A percentile compares a stretch with the other conserved stretches of the same genome.
Evolutionary conservation across 352 stramenopile genomes (phyloP).

Genomic region (Phytophthora melonis): DNA sequence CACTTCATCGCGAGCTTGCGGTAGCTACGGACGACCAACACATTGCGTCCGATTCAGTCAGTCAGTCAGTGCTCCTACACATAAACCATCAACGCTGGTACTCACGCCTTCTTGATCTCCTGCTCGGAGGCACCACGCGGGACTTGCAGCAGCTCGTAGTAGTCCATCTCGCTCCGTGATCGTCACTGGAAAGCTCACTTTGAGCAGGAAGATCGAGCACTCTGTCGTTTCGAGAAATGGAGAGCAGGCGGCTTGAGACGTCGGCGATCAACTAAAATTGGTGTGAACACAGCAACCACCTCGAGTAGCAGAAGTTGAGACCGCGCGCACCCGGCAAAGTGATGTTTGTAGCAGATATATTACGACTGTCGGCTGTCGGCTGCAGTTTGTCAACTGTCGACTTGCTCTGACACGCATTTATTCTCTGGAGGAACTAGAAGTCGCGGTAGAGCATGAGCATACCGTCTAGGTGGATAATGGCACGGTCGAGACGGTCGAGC

Average conservation of each 20-base stretch:
- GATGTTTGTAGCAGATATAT: constrained; percentile 40
- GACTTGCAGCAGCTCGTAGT: constrained; percentile 94
- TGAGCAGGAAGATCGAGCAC: constrained; percentile 1
- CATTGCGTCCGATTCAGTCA: not conserved
- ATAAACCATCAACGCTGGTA: constrained; percentile 5
- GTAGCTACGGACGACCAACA: constrained; percentile 65
- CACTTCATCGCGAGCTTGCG: constrained; percentile 94
- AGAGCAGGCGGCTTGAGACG: constrained; percentile 1
- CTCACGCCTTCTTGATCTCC: constrained; percentile 95
- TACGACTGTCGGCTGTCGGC: constrained; percentile 35
- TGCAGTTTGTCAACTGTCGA: constrained; percentile 24
- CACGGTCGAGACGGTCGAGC: constrained; percentile 85
- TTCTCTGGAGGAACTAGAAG: constrained; percentile 59
- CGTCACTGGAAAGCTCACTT: not conserved
- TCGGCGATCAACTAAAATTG: constrained; percentile 28
- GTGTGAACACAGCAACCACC: constrained; percentile 13
- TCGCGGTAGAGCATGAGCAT: constrained; percentile 92
- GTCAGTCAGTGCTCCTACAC: not conserved
- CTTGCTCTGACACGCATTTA: constrained; percentile 15
- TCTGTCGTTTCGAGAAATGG: constrained; percentile 39
- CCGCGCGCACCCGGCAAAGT: constrained; percentile 13
- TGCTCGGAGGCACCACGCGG: constrained; percentile 75
- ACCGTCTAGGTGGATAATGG: constrained; percentile 82
- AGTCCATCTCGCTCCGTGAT: constrained; percentile 65
- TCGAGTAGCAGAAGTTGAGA: not conserved